These are phyloP conservation scores for Narthecium ossifragum DNA, from an alignment of 106 monocot genomes.

Conservation along the genomic window DNA sequence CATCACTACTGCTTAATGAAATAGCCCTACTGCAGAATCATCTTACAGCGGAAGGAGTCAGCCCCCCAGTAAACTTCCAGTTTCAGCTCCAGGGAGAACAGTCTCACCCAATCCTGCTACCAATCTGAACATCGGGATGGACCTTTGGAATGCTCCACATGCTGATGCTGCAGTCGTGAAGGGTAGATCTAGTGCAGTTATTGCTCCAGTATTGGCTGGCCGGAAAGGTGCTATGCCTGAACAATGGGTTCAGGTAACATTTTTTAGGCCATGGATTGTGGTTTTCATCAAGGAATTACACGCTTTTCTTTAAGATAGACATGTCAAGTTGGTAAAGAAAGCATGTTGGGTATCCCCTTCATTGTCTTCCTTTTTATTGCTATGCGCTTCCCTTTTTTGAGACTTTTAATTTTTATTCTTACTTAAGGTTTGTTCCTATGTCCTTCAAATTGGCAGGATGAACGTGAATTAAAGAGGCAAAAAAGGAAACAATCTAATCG, in stretches of 20 bases:
- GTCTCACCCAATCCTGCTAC: slow-evolving; percentile 30
- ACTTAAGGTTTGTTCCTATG: too few relatives aligned
- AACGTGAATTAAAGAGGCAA: too few relatives aligned
- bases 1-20: slow-evolving; percentile 2
- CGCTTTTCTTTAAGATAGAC: too few relatives aligned
- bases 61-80: slow-evolving; percentile 50
- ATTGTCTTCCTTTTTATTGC: too few relatives aligned
- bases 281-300: too few relatives aligned
- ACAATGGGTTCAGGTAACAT: slow-evolving; percentile 2
- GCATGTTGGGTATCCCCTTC: too few relatives aligned
- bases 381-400: too few relatives aligned
- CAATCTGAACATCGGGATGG: slow-evolving; percentile 62
- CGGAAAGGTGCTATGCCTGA: slow-evolving; percentile 15
- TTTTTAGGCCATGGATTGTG: too few relatives aligned
- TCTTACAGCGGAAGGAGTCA: slow-evolving; percentile 21
- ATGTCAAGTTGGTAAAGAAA: too few relatives aligned
- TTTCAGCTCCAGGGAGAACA: slow-evolving; percentile 53
- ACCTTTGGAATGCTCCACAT: slow-evolving; percentile 40
- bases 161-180: slow-evolving; percentile 22
- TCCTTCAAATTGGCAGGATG: too few relatives aligned
- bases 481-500: too few relatives aligned
- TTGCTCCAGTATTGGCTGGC: slow-evolving; percentile 11
- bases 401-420: too few relatives aligned
- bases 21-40: slow-evolving; percentile 23
- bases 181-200: slow-evolving; percentile 2